These are phyloP conservation scores for Lipomyces sp. DNA, from an alignment of 805 yeast species.

Conservation along the genomic window DNA sequence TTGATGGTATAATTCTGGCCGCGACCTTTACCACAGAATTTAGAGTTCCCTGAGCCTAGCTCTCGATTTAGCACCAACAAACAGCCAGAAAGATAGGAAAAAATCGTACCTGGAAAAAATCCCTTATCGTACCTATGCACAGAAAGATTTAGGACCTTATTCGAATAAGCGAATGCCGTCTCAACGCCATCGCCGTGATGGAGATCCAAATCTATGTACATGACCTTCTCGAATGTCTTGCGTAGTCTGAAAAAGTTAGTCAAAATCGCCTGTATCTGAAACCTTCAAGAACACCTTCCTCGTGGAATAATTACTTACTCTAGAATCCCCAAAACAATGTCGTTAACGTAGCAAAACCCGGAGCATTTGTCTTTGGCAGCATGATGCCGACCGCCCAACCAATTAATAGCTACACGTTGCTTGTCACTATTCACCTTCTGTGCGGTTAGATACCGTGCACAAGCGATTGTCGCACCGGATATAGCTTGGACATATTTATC, in stretches of 20 bases:
- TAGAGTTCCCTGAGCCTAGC: slow-evolving; percentile 53
- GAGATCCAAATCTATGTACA: slow-evolving; percentile 72
- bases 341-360: slow-evolving; percentile 89
- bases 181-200: slow-evolving; percentile 87
- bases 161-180: slow-evolving; percentile 61
- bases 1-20: slow-evolving; percentile 53
- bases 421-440: not conserved
- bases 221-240: slow-evolving; percentile 51
- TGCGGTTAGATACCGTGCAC: slow-evolving; percentile 49
- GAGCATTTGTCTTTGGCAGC: slow-evolving; percentile 88
- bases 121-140: slow-evolving; percentile 68
- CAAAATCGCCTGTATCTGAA: not conserved
- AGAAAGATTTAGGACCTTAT: slow-evolving; percentile 64
- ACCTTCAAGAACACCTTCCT: not conserved
- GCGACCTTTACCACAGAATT: slow-evolving; percentile 48
- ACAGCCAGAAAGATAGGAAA: not conserved
- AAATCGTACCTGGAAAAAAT: slow-evolving; percentile 65
- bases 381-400: slow-evolving; percentile 89
- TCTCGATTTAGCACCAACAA: not conserved
- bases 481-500: slow-evolving; percentile 54
- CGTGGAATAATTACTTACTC: slow-evolving; percentile 32
- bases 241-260: slow-evolving; percentile 47
- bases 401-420: slow-evolving; percentile 57
- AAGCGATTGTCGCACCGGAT: slow-evolving; percentile 63
- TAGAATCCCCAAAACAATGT: slow-evolving; percentile 62